Conservation (phyloP, 345 rosid genomes). For the Microcos paniculata region DNA sequence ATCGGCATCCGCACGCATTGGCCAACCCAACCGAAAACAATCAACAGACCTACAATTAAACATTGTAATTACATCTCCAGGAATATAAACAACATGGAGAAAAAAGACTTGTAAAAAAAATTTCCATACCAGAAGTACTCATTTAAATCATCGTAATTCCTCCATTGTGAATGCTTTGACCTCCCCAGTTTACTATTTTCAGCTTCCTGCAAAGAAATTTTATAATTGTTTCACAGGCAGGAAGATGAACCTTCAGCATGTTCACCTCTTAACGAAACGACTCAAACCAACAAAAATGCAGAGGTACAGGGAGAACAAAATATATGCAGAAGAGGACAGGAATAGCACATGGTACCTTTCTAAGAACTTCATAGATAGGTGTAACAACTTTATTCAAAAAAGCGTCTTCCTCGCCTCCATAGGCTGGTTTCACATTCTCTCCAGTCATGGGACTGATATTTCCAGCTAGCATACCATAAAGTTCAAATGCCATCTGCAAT, state of each 20-base stretch:
- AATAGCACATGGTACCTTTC: conserved; percentile 42
- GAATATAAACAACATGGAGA: not conserved
- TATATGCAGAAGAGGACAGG: not conserved
- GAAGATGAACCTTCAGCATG: not conserved
- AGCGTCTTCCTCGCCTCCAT: conserved; percentile 98
- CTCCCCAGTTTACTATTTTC: conserved; percentile 74
- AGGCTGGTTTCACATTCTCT: conserved; percentile 95
- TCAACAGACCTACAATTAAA: conserved; percentile 75
- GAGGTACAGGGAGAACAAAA: conserved; percentile 1
- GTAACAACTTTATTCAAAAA: conserved; percentile 89
- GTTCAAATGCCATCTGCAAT: conserved; percentile 94
- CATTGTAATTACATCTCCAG: conserved; percentile 9
- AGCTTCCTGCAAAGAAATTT: conserved; percentile 70
- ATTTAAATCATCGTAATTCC: conserved; percentile 97
- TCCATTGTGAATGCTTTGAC: conserved; percentile 99
- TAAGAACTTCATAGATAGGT: conserved; percentile 86
- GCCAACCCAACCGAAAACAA: conserved; percentile 99
- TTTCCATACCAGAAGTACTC: conserved; percentile 85
- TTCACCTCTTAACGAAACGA: not conserved
- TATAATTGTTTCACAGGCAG: not conserved
- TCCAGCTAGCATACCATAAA: conserved; percentile 98
- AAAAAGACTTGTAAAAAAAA: conserved; percentile 9
- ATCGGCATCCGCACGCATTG: conserved; percentile 97
- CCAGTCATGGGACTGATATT: conserved; percentile 98
- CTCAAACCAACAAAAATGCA: not conserved